These are phyloP conservation scores for Globisporangium nodosum DNA, from an alignment of 352 stramenopile genomes.

Conservation along the genomic window DNA sequence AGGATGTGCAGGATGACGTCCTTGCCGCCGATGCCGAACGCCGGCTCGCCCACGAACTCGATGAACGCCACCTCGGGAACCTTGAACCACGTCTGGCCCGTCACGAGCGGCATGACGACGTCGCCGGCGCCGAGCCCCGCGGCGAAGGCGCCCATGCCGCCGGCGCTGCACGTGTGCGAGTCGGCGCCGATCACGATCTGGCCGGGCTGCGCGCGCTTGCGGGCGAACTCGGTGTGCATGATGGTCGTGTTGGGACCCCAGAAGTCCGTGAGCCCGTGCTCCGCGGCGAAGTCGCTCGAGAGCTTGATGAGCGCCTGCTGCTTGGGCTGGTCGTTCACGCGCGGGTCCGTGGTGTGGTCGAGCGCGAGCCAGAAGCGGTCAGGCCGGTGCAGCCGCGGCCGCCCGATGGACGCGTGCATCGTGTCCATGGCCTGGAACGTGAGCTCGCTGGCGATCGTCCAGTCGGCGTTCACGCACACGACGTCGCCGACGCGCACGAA, in stretches of 20 bases:
- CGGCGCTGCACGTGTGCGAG: constrained; percentile 74
- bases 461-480: constrained; percentile 82
- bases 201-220: constrained; percentile 72
- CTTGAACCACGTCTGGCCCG: constrained; percentile 86
- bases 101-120: constrained; percentile 82
- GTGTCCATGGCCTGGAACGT: constrained; percentile 13
- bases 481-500: constrained; percentile 66
- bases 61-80: constrained; percentile 84
- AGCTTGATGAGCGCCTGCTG: constrained; percentile 89
- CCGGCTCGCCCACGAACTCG: constrained; percentile 65
- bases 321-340: constrained; percentile 73
- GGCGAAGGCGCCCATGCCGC: constrained; percentile 72
- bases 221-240: constrained; percentile 85
- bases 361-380: constrained; percentile 86
- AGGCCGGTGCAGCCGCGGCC: constrained; percentile 77
- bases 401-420: constrained; percentile 57
- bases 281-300: constrained; percentile 74
- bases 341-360: constrained; percentile 81
- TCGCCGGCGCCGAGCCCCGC: constrained; percentile 73
- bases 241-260: constrained; percentile 84
- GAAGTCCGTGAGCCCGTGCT: constrained; percentile 77
- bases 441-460: constrained; percentile 82
- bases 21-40: constrained; percentile 75
- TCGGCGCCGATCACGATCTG: constrained; percentile 83
- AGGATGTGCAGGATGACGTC: constrained; percentile 86